These are phyloP conservation scores for Cryptosporidium xiaoi DNA, from an alignment of 169 alveolate species.

Conservation along the genomic window DNA sequence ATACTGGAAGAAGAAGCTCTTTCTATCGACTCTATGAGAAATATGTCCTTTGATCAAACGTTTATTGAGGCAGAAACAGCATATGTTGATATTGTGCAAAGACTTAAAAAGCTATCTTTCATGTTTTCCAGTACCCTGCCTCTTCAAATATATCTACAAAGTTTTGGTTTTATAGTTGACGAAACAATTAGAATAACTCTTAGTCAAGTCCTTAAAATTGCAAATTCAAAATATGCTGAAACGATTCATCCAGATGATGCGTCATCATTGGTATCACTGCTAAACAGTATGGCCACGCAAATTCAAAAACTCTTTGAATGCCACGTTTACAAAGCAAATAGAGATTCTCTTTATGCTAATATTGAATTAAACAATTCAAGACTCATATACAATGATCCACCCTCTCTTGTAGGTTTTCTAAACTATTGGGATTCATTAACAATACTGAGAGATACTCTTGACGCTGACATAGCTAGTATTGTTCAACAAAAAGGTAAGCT, in stretches of 20 bases:
- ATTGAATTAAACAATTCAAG: slow-evolving; percentile 22
- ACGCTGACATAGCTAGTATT: slow-evolving; percentile 63
- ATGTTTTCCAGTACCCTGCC: slow-evolving; percentile 54
- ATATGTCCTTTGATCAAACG: slow-evolving; percentile 48
- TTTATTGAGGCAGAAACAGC: slow-evolving; percentile 55
- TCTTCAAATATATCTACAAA: slow-evolving; percentile 18
- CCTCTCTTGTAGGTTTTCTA: slow-evolving; percentile 39
- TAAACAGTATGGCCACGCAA: slow-evolving; percentile 37
- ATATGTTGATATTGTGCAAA: slow-evolving; percentile 29
- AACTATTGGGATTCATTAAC: slow-evolving; percentile 53
- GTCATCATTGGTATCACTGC: slow-evolving; percentile 41
- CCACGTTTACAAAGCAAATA: slow-evolving; percentile 40
- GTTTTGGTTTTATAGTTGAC: slow-evolving; percentile 65
- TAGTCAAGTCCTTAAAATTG: slow-evolving; percentile 37
- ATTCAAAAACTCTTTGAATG: slow-evolving; percentile 52
- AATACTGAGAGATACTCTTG: slow-evolving; percentile 52
- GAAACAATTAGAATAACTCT: slow-evolving; percentile 35
- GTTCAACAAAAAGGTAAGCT: slow-evolving; percentile 57
- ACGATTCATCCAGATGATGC: slow-evolving; percentile 49
- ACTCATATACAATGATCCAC: slow-evolving; percentile 48
- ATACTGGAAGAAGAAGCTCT: slow-evolving; percentile 26
- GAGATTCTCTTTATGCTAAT: slow-evolving; percentile 10
- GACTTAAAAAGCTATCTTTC: slow-evolving; percentile 33
- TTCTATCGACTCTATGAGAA: slow-evolving; percentile 33
- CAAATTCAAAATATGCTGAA: slow-evolving; percentile 27